A percentile compares a stretch with the other conserved stretches of the same genome.
Conservation (phyloP, 108 stramenopile genomes). For the Schizochytrium sp. region DNA sequence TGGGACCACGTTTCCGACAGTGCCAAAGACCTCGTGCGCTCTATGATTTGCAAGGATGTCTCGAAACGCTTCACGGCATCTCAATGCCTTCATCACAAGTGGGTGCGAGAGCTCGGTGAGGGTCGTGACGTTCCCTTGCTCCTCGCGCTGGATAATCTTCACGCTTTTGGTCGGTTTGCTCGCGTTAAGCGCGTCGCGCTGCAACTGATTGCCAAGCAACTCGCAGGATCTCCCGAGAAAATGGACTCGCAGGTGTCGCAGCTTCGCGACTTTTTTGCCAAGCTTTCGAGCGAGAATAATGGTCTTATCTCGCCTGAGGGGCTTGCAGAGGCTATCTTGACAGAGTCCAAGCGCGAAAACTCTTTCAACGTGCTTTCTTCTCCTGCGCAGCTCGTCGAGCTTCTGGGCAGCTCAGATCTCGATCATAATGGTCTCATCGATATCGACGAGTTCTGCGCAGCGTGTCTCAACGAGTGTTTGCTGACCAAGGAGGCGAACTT, state of each 20-base stretch:
- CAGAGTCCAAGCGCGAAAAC: not conserved
- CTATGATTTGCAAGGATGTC: not conserved
- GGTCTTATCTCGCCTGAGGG: not conserved
- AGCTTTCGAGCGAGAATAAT: not conserved
- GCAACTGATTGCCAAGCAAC: not conserved
- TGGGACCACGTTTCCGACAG: constrained; percentile 9
- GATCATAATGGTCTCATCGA: not conserved
- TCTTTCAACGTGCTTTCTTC: not conserved
- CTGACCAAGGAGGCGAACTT: not conserved
- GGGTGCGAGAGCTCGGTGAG: not conserved
- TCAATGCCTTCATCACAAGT: not conserved
- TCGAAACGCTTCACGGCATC: not conserved
- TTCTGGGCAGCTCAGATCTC: not conserved
- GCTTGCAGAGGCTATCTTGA: not conserved
- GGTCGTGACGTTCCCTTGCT: not conserved
- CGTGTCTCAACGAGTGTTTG: not conserved
- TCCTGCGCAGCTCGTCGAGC: not conserved
- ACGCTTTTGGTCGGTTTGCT: not conserved
- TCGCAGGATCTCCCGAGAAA: not conserved
- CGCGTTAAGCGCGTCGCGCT: not conserved
- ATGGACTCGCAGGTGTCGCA: not conserved
- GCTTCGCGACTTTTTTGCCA: not conserved
- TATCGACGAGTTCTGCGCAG: not conserved
- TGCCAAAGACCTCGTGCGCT: not conserved
- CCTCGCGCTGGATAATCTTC: not conserved